These are phyloP conservation scores for Hypomontagnella monticulosa DNA, from an alignment of 495 filamentous ascomycete genomes.

Conservation along the genomic window DNA sequence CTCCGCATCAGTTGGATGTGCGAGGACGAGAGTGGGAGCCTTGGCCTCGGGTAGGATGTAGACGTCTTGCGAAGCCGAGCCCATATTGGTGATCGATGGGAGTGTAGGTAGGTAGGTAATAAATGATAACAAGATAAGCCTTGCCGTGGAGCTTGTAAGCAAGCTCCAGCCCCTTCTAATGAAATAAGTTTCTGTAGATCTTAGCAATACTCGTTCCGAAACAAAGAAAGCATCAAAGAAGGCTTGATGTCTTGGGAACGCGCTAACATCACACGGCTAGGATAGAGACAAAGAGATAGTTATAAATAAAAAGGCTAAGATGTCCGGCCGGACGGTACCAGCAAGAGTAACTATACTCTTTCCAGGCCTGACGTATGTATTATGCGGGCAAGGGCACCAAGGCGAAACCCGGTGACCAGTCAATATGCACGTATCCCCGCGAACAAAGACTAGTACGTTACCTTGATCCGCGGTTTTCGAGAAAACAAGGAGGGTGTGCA, in stretches of 20 bases:
- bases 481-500: not conserved
- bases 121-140: not conserved
- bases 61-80: constrained; percentile 19
- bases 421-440: constrained; percentile 29
- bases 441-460: constrained; percentile 10
- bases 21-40: constrained; percentile 71
- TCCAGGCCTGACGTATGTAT: constrained; percentile 5
- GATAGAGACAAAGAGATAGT: constrained; percentile 4
- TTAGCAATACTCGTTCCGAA: constrained; percentile 27
- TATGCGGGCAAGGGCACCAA: constrained; percentile 8
- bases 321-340: not conserved
- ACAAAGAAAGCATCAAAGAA: constrained; percentile 15
- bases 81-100: constrained; percentile 40
- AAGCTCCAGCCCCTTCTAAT: too few relatives aligned
- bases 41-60: constrained; percentile 63
- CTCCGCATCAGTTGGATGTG: constrained; percentile 73
- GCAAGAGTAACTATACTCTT: not conserved
- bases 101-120: not conserved
- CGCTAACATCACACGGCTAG: constrained; percentile 8
- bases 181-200: not conserved
- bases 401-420: constrained; percentile 25
- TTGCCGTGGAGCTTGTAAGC: too few relatives aligned
- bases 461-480: constrained; percentile 9
- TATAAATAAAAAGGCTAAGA: not conserved
- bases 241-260: constrained; percentile 14